These are phyloP conservation scores for Fusarium albidum DNA, from an alignment of 2,329 filamentous ascomycete species.

Conservation along the genomic window DNA sequence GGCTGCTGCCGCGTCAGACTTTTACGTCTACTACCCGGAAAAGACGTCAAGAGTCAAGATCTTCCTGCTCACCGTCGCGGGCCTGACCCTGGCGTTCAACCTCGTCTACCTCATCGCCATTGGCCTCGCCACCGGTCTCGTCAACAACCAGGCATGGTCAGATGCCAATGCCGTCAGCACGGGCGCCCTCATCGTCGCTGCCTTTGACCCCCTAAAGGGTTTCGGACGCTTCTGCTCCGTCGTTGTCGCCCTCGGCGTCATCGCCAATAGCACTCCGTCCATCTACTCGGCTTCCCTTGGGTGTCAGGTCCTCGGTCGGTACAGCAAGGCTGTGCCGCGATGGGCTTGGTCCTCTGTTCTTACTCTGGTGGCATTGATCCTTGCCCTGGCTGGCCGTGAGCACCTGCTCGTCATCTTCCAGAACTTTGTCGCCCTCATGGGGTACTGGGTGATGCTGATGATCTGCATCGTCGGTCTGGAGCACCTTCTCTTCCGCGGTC, in stretches of 20 bases:
- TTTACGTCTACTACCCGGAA: conserved; percentile 79
- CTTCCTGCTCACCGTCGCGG: conserved; percentile 74
- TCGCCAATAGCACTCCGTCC: conserved; percentile 64
- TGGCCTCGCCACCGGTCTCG: conserved; percentile 60
- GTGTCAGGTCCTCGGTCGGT: conserved; percentile 65
- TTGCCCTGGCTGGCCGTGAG: conserved; percentile 61
- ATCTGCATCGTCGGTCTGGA: conserved; percentile 57
- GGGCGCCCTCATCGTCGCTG: conserved; percentile 64
- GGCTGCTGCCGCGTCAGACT: conserved; percentile 79
- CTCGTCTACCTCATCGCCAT: conserved; percentile 72
- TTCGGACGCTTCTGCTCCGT: conserved; percentile 67
- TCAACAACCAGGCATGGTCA: conserved; percentile 58
- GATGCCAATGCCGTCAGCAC: conserved; percentile 60
- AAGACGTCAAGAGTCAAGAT: conserved; percentile 66
- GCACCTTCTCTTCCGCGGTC: conserved; percentile 53
- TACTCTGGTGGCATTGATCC: conserved; percentile 62
- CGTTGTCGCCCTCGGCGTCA: conserved; percentile 60
- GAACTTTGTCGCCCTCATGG: conserved; percentile 63
- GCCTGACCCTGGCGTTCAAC: conserved; percentile 68
- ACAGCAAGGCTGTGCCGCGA: conserved; percentile 60
- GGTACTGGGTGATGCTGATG: conserved; percentile 63
- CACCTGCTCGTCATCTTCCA: conserved; percentile 62
- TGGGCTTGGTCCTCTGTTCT: conserved; percentile 62
- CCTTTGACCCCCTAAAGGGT: conserved; percentile 60
- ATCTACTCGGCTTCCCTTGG: conserved; percentile 67